Evolutionary conservation across 345 rosid species (phyloP).

Genomic region (Garcia nutans): DNA sequence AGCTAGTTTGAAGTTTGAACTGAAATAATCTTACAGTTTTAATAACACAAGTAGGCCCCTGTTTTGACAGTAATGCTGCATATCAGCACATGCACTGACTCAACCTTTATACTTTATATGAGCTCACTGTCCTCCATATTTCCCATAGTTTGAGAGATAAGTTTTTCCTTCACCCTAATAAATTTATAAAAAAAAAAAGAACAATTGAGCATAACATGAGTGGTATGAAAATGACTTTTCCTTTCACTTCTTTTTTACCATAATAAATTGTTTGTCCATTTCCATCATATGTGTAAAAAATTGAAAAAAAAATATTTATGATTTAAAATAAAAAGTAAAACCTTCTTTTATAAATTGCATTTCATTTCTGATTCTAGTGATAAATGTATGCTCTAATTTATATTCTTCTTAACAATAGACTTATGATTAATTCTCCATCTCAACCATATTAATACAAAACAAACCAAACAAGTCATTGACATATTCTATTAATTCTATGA

Average conservation of each 20-base stretch:
- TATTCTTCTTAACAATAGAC: no score
- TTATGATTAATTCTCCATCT: no score
- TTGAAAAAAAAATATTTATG: no score
- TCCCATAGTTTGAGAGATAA: not conserved
- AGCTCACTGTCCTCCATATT: conserved; percentile 2
- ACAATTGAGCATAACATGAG: not conserved
- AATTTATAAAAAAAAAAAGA: not conserved
- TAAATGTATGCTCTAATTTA: no score
- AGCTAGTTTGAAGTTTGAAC: not conserved
- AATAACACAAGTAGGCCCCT: not conserved
- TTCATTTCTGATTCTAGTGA: no score
- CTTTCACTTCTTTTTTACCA: no score
- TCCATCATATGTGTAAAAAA: no score
- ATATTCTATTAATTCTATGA: no score
- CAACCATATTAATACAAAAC: no score
- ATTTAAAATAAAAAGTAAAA: no score
- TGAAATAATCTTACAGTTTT: not conserved
- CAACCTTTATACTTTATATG: not conserved
- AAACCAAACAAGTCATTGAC: no score
- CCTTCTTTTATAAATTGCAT: no score
- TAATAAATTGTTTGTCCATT: not conserved
- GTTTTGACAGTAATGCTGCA: not conserved
- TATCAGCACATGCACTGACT: conserved; percentile 3
- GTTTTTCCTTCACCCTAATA: not conserved
- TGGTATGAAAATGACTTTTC: not conserved